Evolutionary conservation across 768 basidiomycete species (phyloP).

Genomic region (Termitomyces sp.): DNA sequence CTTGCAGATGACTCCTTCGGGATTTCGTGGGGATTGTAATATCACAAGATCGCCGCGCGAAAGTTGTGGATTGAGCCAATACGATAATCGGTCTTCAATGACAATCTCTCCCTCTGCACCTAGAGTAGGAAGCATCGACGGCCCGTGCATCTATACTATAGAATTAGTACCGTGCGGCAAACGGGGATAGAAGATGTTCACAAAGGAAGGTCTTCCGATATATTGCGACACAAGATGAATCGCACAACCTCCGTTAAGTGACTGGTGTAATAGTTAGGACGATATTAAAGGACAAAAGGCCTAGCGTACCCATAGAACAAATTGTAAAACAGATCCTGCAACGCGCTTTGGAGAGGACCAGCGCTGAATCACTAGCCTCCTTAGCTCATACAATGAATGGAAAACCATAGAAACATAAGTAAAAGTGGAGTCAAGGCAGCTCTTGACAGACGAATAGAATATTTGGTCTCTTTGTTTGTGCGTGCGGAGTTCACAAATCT

Average conservation of each 20-base stretch:
- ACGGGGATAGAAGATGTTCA: conserved; percentile 22
- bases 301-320: conserved; percentile 15
- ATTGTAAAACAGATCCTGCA: no score
- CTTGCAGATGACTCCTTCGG: conserved; percentile 73
- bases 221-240: conserved; percentile 62
- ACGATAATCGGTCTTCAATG: conserved; percentile 56
- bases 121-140: conserved; percentile 81
- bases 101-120: conserved; percentile 52
- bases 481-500: conserved; percentile 1
- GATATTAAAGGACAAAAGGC: background rate
- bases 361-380: background rate
- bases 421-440: background rate
- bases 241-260: conserved; percentile 48
- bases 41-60: conserved; percentile 76
- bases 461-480: background rate
- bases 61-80: conserved; percentile 46
- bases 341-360: conserved; percentile 2
- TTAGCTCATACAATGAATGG: background rate
- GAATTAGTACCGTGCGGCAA: conserved; percentile 4
- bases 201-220: conserved; percentile 50
- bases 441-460: background rate
- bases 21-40: conserved; percentile 64
- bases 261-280: conserved; percentile 25
- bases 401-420: conserved; percentile 6
- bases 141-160: conserved; percentile 52